Evolutionary conservation across 306 rosid genomes (phyloP).

Genomic region (Casuarina equisetifolia): DNA sequence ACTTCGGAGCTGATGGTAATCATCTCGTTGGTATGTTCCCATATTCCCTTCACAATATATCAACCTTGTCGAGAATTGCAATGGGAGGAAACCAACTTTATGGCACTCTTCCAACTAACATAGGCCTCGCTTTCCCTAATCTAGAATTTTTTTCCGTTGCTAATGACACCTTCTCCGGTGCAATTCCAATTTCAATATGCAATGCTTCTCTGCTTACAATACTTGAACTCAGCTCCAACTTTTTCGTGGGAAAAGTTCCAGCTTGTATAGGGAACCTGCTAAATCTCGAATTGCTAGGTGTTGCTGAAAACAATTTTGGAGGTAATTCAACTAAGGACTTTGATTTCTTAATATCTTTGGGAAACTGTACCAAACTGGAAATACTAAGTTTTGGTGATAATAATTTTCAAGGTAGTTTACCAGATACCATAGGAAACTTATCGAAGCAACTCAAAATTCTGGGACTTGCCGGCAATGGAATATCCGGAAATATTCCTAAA

Average conservation of each 20-base stretch:
- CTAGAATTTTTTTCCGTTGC: not conserved
- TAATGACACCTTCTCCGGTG: constrained; percentile 28
- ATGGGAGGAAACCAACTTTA: not conserved
- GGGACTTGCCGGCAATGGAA: not conserved
- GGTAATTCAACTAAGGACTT: constrained; percentile 25
- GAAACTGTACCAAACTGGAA: constrained; percentile 29
- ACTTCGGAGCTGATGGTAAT: not conserved
- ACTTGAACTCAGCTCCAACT: not conserved
- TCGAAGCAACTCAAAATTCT: constrained; percentile 10
- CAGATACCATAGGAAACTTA: constrained; percentile 30
- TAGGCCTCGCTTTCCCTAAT: constrained; percentile 36
- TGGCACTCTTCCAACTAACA: constrained; percentile 37
- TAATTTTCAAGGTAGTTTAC: constrained; percentile 43
- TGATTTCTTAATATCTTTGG: constrained; percentile 30
- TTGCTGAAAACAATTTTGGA: constrained; percentile 19
- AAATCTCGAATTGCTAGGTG: not conserved
- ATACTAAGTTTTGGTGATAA: not conserved
- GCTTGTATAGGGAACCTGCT: constrained; percentile 15
- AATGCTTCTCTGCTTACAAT: constrained; percentile 28
- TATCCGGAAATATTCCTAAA: constrained; percentile 29
- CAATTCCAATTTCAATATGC: constrained; percentile 33
- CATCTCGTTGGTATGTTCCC: constrained; percentile 34
- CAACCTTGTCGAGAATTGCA: constrained; percentile 18
- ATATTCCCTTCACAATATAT: constrained; percentile 37
- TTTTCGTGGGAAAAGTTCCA: constrained; percentile 32